Percentiles rank a stretch among this genome's conserved stretches.
Evolutionary conservation across 257 asterid genomes (phyloP).

Genomic region (Plantago ovata): DNA sequence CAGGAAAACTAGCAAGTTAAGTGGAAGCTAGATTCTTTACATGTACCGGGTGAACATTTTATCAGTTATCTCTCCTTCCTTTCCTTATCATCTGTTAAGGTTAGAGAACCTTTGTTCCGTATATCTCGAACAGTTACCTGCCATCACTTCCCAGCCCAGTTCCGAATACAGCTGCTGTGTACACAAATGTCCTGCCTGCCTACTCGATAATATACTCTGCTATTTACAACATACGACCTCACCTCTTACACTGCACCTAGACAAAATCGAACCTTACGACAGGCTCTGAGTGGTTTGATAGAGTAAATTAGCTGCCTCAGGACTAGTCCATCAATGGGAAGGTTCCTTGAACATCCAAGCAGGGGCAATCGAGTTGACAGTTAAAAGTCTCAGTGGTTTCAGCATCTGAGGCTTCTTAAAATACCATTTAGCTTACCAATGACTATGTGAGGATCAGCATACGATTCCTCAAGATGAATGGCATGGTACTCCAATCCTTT

Average conservation of each 20-base stretch:
- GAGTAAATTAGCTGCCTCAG: background rate
- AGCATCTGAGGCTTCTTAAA: conserved; percentile 54
- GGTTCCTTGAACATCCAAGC: background rate
- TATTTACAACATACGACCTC: background rate
- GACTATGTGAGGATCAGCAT: conserved; percentile 59
- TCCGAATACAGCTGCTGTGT: background rate
- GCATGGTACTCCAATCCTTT: conserved; percentile 88
- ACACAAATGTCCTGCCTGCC: no score
- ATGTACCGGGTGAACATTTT: no score
- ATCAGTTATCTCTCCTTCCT: no score
- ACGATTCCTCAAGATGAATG: conserved; percentile 47
- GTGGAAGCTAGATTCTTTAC: no score
- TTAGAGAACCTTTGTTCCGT: background rate
- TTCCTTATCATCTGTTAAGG: background rate
- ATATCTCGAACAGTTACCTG: background rate
- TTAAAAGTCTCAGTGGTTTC: conserved; percentile 15
- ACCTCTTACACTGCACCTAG: no score
- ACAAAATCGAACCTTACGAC: background rate
- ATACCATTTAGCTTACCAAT: conserved; percentile 49
- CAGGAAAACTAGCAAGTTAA: background rate
- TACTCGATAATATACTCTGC: no score
- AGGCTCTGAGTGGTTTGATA: background rate
- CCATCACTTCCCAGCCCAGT: background rate
- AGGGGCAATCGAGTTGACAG: background rate
- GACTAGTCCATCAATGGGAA: background rate